Evolutionary conservation across 257 asterid species (phyloP), one percentile per base, ranked within the genome.

Genomic region (Salvia miltiorrhiza): DNA sequence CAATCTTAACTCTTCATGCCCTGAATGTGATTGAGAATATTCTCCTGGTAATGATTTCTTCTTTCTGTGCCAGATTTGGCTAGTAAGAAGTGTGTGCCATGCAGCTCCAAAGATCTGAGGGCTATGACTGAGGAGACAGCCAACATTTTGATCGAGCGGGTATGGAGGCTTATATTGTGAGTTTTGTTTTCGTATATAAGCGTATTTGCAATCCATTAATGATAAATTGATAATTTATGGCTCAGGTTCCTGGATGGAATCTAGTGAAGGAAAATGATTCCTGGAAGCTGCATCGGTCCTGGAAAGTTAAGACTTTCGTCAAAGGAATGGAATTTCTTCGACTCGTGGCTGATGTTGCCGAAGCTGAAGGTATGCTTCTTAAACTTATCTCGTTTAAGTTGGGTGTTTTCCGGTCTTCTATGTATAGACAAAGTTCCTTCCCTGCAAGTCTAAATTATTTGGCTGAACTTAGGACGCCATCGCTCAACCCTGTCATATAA

Each of bases 301-400:
- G 96, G 96, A 90, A 90, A 82, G 97, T 90, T 40, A 90, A 87
- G 84, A 87, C 90, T 49, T 93, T 93, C 63, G 79, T 79, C 70
- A 90, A 78, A 82, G 99, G 99, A 71, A 73, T 93, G 85, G 92
- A 90, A 71, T 90, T 93, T 78, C 87, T 93, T 65, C 83, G 85
- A 37, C 84, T 78, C 43, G 88, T 93, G n/a, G 97, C 94, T 71
- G 80, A 82, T 40, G 83, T 88, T 74, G 99, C 99, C 6, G 99
- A 93, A 84, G 78, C 83, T 37, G 97, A 90, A 89, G 99, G 99
- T 93, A 52, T 44, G 75, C 33, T 45, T 57, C 58, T 14, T 54
- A 69, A 8, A 49, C 68, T 43, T 66, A 24, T 73, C 62, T 61
- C 49, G 49, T 73, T 67, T 61, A 45, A 56, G 13, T 21, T 24